A percentile compares a stretch with the other conserved stretches of the same genome.
phyloP scores from a whole-genome alignment of 441 rosid species.

The Biscutella auriculata region DNA sequence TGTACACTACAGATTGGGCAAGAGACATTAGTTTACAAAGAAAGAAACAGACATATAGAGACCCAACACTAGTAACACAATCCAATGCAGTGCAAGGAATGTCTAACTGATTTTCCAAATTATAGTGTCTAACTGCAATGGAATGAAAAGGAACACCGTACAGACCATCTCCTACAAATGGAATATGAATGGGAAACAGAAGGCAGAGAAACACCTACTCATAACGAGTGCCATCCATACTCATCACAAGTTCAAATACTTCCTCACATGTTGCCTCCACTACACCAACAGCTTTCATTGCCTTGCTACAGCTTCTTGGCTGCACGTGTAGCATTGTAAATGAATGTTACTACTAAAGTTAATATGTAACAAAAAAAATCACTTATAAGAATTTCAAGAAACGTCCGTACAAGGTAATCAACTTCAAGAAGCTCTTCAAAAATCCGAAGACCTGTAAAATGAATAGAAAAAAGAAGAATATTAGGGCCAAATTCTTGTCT shows the following conservation, averaged over 20 bases:
- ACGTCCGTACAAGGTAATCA: constrained; percentile 93
- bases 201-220: constrained; percentile 67
- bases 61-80: background rate
- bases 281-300: constrained; percentile 99
- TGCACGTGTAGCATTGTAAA: constrained; percentile 30
- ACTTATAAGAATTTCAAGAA: too few species aligned
- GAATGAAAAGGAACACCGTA: background rate
- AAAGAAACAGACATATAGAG: too few species aligned
- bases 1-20: background rate
- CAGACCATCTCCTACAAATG: background rate
- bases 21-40: too few species aligned
- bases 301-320: constrained; percentile 99
- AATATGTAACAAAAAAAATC: too few species aligned
- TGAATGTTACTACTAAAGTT: too few species aligned
- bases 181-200: background rate
- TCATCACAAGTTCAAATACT: constrained; percentile 95
- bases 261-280: constrained; percentile 98
- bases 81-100: background rate
- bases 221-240: constrained; percentile 98
- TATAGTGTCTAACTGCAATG: background rate
- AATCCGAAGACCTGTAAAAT: constrained; percentile 85
- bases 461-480: background rate
- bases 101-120: background rate
- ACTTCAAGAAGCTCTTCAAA: constrained; percentile 99
- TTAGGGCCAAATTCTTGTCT: background rate